phyloP scores from a whole-genome alignment of 2,329 filamentous ascomycete species.

The Aspergillus flavus region DNA sequence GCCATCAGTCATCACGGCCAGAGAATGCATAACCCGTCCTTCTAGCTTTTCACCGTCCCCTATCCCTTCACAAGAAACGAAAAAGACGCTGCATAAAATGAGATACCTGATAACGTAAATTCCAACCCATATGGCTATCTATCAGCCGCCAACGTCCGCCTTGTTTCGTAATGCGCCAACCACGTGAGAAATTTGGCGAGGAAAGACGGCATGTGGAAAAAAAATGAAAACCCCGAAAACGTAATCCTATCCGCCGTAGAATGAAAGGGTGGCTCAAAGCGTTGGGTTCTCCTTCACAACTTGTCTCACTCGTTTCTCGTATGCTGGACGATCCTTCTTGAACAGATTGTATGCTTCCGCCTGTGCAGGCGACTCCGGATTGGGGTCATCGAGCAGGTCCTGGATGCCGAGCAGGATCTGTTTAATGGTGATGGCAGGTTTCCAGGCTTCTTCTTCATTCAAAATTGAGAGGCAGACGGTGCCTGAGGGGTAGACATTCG shows the following conservation, averaged over 20 bases:
- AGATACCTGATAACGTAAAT: not conserved
- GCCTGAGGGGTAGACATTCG: conserved; percentile 97
- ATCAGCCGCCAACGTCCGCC: not conserved
- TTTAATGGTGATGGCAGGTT: conserved; percentile 97
- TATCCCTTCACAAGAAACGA: not conserved
- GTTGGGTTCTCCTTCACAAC: conserved; percentile 89
- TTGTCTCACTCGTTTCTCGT: conserved; percentile 83
- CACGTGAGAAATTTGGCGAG: not conserved
- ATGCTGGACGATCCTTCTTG: conserved; percentile 84
- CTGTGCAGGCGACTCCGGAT: conserved; percentile 94
- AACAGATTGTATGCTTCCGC: conserved; percentile 97
- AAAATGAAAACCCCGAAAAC: not conserved
- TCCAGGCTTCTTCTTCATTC: conserved; percentile 98
- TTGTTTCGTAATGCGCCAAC: not conserved
- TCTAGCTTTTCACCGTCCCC: not conserved
- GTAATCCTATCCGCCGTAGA: not conserved
- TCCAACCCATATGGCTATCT: conserved; percentile 6
- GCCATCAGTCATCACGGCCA: not conserved
- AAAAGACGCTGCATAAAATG: not conserved
- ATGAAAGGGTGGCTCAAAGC: conserved; percentile 50
- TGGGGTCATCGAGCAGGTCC: conserved; percentile 92
- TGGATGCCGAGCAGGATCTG: conserved; percentile 96
- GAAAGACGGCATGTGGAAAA: not conserved
- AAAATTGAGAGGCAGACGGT: conserved; percentile 96
- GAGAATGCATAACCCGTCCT: not conserved